These are phyloP conservation scores for Emergomyces africanus DNA, from an alignment of 2,329 filamentous ascomycete genomes.

Conservation along the genomic window DNA sequence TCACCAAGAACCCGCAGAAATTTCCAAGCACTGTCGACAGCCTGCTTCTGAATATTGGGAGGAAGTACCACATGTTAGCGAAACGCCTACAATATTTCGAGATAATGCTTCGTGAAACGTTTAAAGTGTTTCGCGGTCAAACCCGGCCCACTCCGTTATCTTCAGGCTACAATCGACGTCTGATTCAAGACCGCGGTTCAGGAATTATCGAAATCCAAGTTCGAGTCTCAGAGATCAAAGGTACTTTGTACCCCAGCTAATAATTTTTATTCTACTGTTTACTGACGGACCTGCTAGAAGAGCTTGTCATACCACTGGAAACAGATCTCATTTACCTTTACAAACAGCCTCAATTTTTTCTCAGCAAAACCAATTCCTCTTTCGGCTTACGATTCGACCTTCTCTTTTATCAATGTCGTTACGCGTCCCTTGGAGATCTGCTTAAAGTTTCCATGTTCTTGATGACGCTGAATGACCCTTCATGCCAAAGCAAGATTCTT, in stretches of 20 bases:
- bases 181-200: conserved; percentile 13
- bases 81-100: conserved; percentile 9
- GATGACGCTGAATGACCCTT: conserved; percentile 10
- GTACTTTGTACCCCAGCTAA: background rate
- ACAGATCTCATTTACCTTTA: conserved; percentile 6
- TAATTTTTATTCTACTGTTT: background rate
- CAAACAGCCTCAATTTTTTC: conserved; percentile 10
- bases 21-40: conserved; percentile 11
- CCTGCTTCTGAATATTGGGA: conserved; percentile 12
- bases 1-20: background rate
- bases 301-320: conserved; percentile 12
- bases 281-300: conserved; percentile 2
- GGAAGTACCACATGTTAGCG: conserved; percentile 11
- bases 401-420: conserved; percentile 12
- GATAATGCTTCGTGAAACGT: conserved; percentile 8
- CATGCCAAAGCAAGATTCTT: conserved; percentile 13
- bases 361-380: conserved; percentile 14
- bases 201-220: conserved; percentile 12
- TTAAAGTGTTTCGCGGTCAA: conserved; percentile 9
- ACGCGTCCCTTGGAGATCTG: conserved; percentile 12
- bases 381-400: conserved; percentile 14
- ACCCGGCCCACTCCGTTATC: conserved; percentile 16
- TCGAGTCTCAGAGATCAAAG: conserved; percentile 10
- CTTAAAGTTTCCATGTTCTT: conserved; percentile 11
- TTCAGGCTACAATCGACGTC: conserved; percentile 11